Evolutionary conservation across 108 stramenopile species (phyloP), one percentile per base, ranked within the genome.

Genomic region (Asterionellopsis glacialis): DNA sequence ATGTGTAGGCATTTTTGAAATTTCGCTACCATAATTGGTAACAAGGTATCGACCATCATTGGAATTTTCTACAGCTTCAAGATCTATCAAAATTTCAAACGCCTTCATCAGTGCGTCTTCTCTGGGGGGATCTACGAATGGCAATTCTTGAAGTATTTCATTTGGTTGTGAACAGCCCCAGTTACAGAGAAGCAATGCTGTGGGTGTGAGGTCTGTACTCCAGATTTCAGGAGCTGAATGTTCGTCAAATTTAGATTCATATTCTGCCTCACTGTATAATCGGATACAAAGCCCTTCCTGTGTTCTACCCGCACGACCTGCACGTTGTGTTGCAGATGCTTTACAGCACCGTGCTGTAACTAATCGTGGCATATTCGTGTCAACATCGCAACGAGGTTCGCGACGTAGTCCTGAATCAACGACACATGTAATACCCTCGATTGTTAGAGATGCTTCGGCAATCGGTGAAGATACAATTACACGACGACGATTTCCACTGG

Each of bases 301-400:
- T 6, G 75, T 77, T n/a, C 93, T 78, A 11, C 93, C 93, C 12
- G 93, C 93, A 45, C 93, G 84, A 22, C 93, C 93, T 15, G 89
- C 77, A 12, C 93, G 81, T 64, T 95, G 93, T 13, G 63, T 70
- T 7, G 83, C 87, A 9, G 83, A 82, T 16, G 85, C 90, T 65
- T 76, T 59, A 11, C 84, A 88, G 40, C 77, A 70, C 0, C 42
- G 27, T 1, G 77, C 69, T 15, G 92, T 91, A 10, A 87, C 66
- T 10, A 94, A 66, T 23, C 75, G 75, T 28, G 82, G 79, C 43
- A 91, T 70, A 6, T 88, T 88, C 14, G 86, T 87, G 52, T 76
- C 76, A 1, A 64, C 74, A 68, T 94, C 90, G 55, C 76, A 85
- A 1, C 76, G 71, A 38, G 87, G 84, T 44, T 86, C 74, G 1